Evolutionary conservation across 345 rosid genomes (phyloP), one percentile per base, ranked within the genome.

Genomic region (Acer campestre): DNA sequence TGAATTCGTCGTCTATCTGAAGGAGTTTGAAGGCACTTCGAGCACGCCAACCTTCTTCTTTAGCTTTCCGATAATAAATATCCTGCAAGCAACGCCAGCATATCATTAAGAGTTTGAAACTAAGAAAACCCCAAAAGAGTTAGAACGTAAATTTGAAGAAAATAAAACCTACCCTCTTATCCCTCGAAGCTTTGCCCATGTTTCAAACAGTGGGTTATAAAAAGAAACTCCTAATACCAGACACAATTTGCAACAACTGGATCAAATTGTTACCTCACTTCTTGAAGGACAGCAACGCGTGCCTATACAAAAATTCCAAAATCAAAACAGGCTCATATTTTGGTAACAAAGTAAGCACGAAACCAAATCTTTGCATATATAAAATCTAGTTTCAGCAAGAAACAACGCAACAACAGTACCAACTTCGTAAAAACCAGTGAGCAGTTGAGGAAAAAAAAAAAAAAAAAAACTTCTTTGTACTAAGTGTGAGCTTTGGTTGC

Each of bases 11-110:
- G 17, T 94, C 98, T 31, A 94, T 96, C 75, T 96, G 98, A 79
- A 92, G 94, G 77, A 96, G 98, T 88, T 96, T 94, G 82, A 92
- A 94, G 31, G 98, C 98, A 83, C 98, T 96, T 61, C 99, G 88
- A 61, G 98, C 99, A 18, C 98, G 95, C 98, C 99, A 94, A 18
- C 99, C 99, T 83, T 96, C 98, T 88, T 96, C 98, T 84, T 96
- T 96, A 14, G 98, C 98, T 88, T 94, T 92, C 65, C 95, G 82
- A 75, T 96, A 94, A 86, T 94, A 94, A 4, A 94, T 96, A 88
- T 94, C 98, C 99, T 94, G 70, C 76, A 81, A 76, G 6, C 64
- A 78, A 44, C 27, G 6, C 29, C 56, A 22, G n/a, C 13, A 44
- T 61, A 72, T 18, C 56, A 8, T 40, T 71, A 71, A 53, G 66